Percentiles rank a stretch among this genome's conserved stretches.
These are phyloP conservation scores for Suhomyces kilbournensis DNA, from an alignment of 805 yeast species.

Conservation along the genomic window DNA sequence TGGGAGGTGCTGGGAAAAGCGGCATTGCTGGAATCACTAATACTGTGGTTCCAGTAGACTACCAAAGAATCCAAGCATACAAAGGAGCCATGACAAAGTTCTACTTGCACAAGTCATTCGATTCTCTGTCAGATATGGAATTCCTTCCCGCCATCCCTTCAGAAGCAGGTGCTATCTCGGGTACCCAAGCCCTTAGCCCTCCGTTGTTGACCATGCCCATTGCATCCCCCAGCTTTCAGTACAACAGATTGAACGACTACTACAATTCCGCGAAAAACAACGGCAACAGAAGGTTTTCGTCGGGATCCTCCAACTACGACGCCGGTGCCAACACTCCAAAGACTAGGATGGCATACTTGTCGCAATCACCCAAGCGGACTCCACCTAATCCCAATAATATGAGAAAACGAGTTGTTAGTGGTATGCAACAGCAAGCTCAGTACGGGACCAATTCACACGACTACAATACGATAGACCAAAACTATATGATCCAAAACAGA, in stretches of 20 bases:
- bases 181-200: neutral
- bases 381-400: slow-evolving; percentile 7
- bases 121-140: slow-evolving; percentile 66
- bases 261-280: slow-evolving; percentile 1
- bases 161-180: neutral
- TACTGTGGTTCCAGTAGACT: neutral
- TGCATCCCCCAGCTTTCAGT: slow-evolving; percentile 9
- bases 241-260: slow-evolving; percentile 8
- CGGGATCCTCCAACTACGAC: neutral
- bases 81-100: slow-evolving; percentile 45
- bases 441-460: neutral
- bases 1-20: neutral
- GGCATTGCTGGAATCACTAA: neutral
- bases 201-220: slow-evolving; percentile 6
- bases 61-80: slow-evolving; percentile 13
- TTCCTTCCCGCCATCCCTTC: slow-evolving; percentile 39
- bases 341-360: slow-evolving; percentile 13
- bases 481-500: slow-evolving; percentile 11
- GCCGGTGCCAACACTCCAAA: slow-evolving; percentile 11
- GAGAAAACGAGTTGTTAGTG: slow-evolving; percentile 8
- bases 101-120: slow-evolving; percentile 66
- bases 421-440: slow-evolving; percentile 5
- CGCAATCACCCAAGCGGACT: slow-evolving; percentile 14
- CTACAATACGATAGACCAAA: slow-evolving; percentile 9
- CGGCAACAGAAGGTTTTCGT: slow-evolving; percentile 1